Evolutionary conservation across 495 filamentous ascomycete genomes (phyloP).

Genomic region (Elaphomyces granulatus): DNA sequence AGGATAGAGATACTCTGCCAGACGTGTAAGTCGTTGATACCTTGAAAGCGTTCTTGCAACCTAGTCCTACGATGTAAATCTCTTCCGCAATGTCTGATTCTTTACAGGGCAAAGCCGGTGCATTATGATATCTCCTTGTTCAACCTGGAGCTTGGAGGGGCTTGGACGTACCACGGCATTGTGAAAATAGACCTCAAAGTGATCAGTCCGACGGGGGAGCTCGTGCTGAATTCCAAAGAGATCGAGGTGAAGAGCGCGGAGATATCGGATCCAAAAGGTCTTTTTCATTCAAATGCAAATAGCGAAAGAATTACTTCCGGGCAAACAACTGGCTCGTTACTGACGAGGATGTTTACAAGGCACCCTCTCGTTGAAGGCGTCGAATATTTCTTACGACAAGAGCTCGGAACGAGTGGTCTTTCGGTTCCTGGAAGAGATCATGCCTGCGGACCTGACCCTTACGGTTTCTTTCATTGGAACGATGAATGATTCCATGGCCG

Average conservation of each 20-base stretch:
- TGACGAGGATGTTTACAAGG: background rate
- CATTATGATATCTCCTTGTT: slow-evolving; percentile 76
- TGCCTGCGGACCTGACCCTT: slow-evolving; percentile 41
- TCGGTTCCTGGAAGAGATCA: slow-evolving; percentile 50
- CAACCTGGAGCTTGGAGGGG: slow-evolving; percentile 55
- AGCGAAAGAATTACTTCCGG: too few relatives aligned
- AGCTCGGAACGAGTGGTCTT: slow-evolving; percentile 66
- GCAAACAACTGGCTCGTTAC: too few relatives aligned
- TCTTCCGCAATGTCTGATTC: slow-evolving; percentile 8
- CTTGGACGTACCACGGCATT: slow-evolving; percentile 71
- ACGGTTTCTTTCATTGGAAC: slow-evolving; percentile 66
- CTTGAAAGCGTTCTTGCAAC: background rate
- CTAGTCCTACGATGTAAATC: slow-evolving; percentile 1
- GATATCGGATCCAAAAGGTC: slow-evolving; percentile 22
- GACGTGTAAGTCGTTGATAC: slow-evolving; percentile 27
- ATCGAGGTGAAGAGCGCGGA: slow-evolving; percentile 27
- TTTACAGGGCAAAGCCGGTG: slow-evolving; percentile 53
- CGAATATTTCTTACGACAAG: slow-evolving; percentile 59
- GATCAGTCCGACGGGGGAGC: slow-evolving; percentile 45
- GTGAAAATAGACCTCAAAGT: slow-evolving; percentile 52
- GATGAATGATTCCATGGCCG: slow-evolving; percentile 90
- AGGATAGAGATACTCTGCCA: slow-evolving; percentile 39
- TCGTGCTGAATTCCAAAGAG: slow-evolving; percentile 54
- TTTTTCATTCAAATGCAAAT: too few relatives aligned
- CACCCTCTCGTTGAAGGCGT: slow-evolving; percentile 33